Evolutionary conservation across 2,329 filamentous ascomycete genomes (phyloP).

Genomic region (Helminthosporium solani): DNA sequence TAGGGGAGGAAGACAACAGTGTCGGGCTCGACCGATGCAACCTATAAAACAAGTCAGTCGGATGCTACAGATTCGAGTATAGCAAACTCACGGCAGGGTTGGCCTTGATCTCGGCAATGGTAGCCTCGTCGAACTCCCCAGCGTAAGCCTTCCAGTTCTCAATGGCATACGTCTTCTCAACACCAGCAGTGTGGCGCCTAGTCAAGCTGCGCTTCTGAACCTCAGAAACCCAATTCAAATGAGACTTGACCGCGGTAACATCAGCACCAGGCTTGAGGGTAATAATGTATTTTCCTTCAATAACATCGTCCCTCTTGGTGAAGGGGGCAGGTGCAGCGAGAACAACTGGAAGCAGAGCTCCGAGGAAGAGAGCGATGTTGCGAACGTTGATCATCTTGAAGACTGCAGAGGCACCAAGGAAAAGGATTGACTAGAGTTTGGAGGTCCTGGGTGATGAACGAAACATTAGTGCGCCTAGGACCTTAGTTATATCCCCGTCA

Average conservation of each 20-base stretch:
- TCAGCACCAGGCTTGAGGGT: slow-evolving; percentile 42
- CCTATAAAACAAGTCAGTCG: slow-evolving; percentile 13
- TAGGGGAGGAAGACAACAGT: no score
- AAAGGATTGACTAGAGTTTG: neutral
- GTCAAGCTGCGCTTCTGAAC: slow-evolving; percentile 32
- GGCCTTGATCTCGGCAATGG: slow-evolving; percentile 33
- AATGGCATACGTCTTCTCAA: slow-evolving; percentile 33
- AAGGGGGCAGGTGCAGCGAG: slow-evolving; percentile 21
- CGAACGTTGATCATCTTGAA: slow-evolving; percentile 6
- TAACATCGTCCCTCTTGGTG: slow-evolving; percentile 11
- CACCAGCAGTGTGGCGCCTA: slow-evolving; percentile 19
- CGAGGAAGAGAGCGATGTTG: slow-evolving; percentile 23
- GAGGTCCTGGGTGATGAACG: no score
- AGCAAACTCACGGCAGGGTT: no score
- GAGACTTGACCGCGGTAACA: slow-evolving; percentile 23
- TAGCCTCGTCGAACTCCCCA: slow-evolving; percentile 32
- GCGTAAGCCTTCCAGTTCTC: slow-evolving; percentile 36
- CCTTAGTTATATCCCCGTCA: no score
- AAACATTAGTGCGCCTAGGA: no score
- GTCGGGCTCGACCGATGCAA: slow-evolving; percentile 30
- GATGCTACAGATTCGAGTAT: no score
- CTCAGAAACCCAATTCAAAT: slow-evolving; percentile 28
- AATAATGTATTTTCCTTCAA: slow-evolving; percentile 48
- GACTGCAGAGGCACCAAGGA: neutral
- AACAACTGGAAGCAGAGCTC: slow-evolving; percentile 23